Evolutionary conservation across 257 asterid genomes (phyloP).

Genomic region (Penstemon barbatus): DNA sequence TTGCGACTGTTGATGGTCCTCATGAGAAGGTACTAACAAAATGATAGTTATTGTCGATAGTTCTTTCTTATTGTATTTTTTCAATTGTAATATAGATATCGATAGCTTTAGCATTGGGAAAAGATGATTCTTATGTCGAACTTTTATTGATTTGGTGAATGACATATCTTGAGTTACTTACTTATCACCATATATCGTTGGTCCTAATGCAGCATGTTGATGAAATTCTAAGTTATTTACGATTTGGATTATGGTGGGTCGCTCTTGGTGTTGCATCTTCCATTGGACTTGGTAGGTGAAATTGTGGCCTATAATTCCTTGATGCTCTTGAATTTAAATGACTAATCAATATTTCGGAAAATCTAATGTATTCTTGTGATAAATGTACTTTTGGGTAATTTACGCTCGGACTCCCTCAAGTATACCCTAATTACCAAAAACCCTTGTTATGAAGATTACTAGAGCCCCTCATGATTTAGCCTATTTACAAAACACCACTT

Average conservation of each 20-base stretch:
- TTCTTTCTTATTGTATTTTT: slow-evolving; percentile 3
- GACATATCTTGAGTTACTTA: slow-evolving; percentile 19
- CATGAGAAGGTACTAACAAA: slow-evolving; percentile 52
- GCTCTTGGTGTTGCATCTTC: slow-evolving; percentile 99
- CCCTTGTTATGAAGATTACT: too few species aligned
- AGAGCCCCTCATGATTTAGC: too few species aligned
- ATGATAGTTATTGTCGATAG: background rate
- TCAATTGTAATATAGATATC: slow-evolving; percentile 5
- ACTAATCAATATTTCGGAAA: background rate
- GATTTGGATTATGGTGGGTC: slow-evolving; percentile 91
- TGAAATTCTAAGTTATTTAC: slow-evolving; percentile 58
- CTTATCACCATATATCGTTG: background rate
- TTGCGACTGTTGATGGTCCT: slow-evolving; percentile 49
- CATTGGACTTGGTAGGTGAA: slow-evolving; percentile 83
- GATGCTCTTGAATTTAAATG: slow-evolving; percentile 3
- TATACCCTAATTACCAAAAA: too few species aligned
- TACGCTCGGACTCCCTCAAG: too few species aligned
- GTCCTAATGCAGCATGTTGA: slow-evolving; percentile 65
- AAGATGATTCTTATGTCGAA: background rate
- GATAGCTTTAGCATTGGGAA: slow-evolving; percentile 7
- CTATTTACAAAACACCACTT: too few species aligned
- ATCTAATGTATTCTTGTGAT: too few species aligned
- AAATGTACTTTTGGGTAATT: too few species aligned
- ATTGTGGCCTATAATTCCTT: slow-evolving; percentile 18
- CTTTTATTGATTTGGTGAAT: slow-evolving; percentile 6